Evolutionary conservation across 2,329 filamentous ascomycete species (phyloP), one percentile per base, ranked within the genome.

Genomic region (Tolypocladium pustulatum): DNA sequence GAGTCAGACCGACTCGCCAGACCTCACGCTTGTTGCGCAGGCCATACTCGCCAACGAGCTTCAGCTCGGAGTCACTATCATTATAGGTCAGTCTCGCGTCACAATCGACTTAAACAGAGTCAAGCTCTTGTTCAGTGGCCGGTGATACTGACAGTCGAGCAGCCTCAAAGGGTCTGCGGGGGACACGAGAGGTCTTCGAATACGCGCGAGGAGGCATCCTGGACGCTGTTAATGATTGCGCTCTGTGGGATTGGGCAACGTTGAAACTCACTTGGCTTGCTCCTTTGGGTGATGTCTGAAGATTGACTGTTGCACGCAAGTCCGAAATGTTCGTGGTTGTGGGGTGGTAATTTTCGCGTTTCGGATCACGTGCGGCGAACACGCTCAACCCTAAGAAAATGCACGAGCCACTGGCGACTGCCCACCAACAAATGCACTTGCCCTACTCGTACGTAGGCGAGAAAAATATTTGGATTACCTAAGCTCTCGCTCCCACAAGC

Each of bases 21-120:
- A 99, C 94, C 86, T 99, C 94, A 85, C 94, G 93, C 91, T 99
- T 99, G 87, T 99, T 99, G 82, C 92, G 90, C 74, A 99, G 91
- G 82, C 94, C 94, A 86, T 95, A 99, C 85, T 99, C 94, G 82
- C 94, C 94, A 75, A 99, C 93, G 81, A 94, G 89, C 90, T 99
- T 99, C 81, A 99, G 83, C 85, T 99, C 94, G 76, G 92, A 91
- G 85, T 99, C 94, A 84, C 94, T 97, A 83, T 75, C 72, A 69
- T 68, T 67, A 65, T 75, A 73, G 73, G 83, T 89, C 85, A 89
- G 88, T 89, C 81, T 82, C 78, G 69, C 67, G 78, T 85, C 82
- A 86, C 84, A 86, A 84, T 84, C 89, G 93, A 96, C 92, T 78
- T 97, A 83, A 92, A 87, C 85, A 90, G 90, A 96, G 91, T 75